Conservation (phyloP, 768 basidiomycete species). For the Cubamyces lactineus region DNA sequence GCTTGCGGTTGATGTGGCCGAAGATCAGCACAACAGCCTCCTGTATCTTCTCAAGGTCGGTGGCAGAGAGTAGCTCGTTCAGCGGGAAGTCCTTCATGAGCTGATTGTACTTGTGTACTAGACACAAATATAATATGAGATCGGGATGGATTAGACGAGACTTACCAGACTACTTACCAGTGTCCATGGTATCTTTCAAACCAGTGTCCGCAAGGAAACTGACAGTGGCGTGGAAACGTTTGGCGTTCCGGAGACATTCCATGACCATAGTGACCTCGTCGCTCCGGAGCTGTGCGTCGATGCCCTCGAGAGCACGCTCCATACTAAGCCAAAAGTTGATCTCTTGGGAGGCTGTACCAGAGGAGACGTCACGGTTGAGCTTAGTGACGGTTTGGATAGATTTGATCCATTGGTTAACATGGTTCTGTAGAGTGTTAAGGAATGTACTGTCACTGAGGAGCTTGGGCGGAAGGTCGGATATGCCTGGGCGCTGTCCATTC, state of each 20-base stretch:
- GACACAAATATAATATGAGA: background rate
- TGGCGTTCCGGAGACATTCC: slow-evolving; percentile 94
- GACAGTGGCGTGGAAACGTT: slow-evolving; percentile 95
- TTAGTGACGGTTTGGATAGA: slow-evolving; percentile 97
- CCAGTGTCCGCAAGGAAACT: slow-evolving; percentile 98
- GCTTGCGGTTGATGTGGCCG: slow-evolving; percentile 91
- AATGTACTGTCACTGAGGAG: slow-evolving; percentile 87
- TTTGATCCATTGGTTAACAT: slow-evolving; percentile 98
- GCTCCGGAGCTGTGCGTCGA: slow-evolving; percentile 87
- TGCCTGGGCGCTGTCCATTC: slow-evolving; percentile 64
- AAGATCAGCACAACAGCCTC: slow-evolving; percentile 89
- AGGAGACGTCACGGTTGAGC: slow-evolving; percentile 89
- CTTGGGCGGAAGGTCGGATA: slow-evolving; percentile 72
- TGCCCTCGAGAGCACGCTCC: slow-evolving; percentile 90
- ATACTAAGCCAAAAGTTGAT: slow-evolving; percentile 99
- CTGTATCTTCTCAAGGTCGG: slow-evolving; percentile 94
- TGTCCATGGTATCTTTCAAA: slow-evolving; percentile 89
- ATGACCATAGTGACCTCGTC: slow-evolving; percentile 93
- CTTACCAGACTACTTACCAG: slow-evolving; percentile 52
- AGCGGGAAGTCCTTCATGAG: slow-evolving; percentile 99
- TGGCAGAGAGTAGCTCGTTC: slow-evolving; percentile 94
- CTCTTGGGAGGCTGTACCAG: slow-evolving; percentile 96
- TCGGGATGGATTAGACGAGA: background rate
- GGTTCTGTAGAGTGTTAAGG: slow-evolving; percentile 88
- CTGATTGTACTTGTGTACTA: slow-evolving; percentile 97